These are phyloP conservation scores for Leccinum huronense DNA, from an alignment of 1,284 basidiomycete species.

Conservation along the genomic window DNA sequence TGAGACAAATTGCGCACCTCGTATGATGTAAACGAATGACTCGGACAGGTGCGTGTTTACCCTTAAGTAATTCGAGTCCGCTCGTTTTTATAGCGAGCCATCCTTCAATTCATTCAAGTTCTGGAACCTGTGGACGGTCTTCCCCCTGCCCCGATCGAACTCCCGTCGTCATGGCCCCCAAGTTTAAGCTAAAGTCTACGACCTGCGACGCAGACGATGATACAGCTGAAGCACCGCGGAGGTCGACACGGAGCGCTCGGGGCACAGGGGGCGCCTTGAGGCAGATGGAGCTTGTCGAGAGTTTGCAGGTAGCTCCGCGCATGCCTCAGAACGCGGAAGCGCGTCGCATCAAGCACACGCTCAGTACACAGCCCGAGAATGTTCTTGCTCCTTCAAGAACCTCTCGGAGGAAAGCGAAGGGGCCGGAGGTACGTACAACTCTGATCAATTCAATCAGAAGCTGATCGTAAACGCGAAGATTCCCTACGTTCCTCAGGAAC, in stretches of 20 bases:
- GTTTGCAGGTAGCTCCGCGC: neutral
- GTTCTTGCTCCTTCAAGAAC: neutral
- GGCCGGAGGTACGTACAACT: neutral
- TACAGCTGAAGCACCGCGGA: neutral
- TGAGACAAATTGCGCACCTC: too few species aligned
- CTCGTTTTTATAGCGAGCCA: neutral
- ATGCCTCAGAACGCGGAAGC: neutral
- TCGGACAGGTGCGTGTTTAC: too few species aligned
- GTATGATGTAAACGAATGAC: too few species aligned
- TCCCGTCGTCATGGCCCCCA: neutral
- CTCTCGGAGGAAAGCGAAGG: neutral
- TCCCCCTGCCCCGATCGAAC: neutral
- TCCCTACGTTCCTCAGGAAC: neutral
- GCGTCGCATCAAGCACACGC: neutral
- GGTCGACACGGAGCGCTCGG: neutral
- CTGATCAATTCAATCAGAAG: neutral
- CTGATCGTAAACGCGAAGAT: neutral
- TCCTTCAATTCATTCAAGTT: too few species aligned
- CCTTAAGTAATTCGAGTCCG: neutral
- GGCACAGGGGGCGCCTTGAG: neutral
- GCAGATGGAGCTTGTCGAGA: neutral
- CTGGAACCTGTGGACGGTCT: too few species aligned
- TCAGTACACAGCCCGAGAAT: neutral
- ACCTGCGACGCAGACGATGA: neutral
- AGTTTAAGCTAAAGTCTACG: neutral